phyloP scores from a whole-genome alignment of 805 yeast species.

The Candida vaughaniae region DNA sequence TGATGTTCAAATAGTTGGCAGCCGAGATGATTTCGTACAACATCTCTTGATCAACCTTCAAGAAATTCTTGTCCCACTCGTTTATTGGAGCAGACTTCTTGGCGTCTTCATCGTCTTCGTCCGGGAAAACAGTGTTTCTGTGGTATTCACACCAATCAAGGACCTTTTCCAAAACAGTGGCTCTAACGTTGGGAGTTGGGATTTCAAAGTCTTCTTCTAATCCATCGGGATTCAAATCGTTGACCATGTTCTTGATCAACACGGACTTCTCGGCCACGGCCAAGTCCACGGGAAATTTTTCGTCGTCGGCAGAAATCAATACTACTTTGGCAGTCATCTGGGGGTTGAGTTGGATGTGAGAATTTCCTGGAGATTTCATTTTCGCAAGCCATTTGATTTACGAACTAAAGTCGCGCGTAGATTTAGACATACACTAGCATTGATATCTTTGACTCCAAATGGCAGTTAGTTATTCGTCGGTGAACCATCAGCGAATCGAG shows the following conservation, averaged over 20 bases:
- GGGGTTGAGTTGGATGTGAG: too few relatives aligned
- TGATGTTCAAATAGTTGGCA: conserved; percentile 72
- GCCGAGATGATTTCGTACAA: conserved; percentile 75
- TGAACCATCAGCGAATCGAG: conserved; percentile 9
- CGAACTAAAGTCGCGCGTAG: too few relatives aligned
- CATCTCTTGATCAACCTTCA: conserved; percentile 91
- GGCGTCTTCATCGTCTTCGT: conserved; percentile 76
- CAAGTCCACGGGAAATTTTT: conserved; percentile 68
- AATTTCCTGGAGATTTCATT: too few relatives aligned
- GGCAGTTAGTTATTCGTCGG: too few relatives aligned
- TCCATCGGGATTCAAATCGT: conserved; percentile 59
- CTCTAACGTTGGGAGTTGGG: conserved; percentile 89
- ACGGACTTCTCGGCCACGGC: conserved; percentile 85
- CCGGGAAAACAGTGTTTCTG: conserved; percentile 72
- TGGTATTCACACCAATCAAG: conserved; percentile 95
- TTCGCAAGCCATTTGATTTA: neutral
- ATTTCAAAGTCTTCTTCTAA: conserved; percentile 72
- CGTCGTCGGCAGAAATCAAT: conserved; percentile 77
- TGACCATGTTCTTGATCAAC: conserved; percentile 80
- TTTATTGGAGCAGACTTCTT: conserved; percentile 85
- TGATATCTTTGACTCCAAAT: too few relatives aligned
- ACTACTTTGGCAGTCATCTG: conserved; percentile 47
- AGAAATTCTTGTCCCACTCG: conserved; percentile 92
- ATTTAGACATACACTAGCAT: too few relatives aligned
- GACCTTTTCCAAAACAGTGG: conserved; percentile 82